These are phyloP conservation scores for Heracleum sosnowskyi DNA, from an alignment of 129 eudicot species.

Conservation along the genomic window DNA sequence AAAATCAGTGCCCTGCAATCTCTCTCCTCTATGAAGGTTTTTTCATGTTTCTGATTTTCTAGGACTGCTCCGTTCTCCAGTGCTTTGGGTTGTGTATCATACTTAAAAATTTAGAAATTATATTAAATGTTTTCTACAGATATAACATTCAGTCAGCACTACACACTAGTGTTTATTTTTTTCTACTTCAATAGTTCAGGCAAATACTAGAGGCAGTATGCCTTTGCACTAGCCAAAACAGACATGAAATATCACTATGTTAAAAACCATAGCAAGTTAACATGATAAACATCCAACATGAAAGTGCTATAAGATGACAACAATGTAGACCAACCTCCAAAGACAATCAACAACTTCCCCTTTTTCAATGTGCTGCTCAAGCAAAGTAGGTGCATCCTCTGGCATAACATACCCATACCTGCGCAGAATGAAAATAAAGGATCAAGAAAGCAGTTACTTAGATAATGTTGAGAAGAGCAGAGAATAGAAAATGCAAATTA, in stretches of 20 bases:
- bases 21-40: background rate
- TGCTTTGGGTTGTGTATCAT: background rate
- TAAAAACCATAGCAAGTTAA: background rate
- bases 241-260: background rate
- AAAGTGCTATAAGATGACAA: background rate
- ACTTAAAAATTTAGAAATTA: background rate
- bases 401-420: conserved; percentile 99
- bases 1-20: background rate
- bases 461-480: background rate
- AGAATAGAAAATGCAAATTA: background rate
- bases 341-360: conserved; percentile 84
- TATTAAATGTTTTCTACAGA: background rate
- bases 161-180: background rate
- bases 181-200: background rate
- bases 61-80: background rate
- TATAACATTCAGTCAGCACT: background rate
- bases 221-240: background rate
- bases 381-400: conserved; percentile 72
- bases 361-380: conserved; percentile 76
- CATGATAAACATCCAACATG: background rate
- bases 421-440: conserved; percentile 7
- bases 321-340: conserved; percentile 61
- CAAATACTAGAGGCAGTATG: background rate
- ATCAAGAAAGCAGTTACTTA: background rate
- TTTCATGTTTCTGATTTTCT: background rate